A percentile compares a stretch with the other conserved stretches of the same genome.
Evolutionary conservation across 805 yeast species (phyloP).

Genomic region (Wickerhamomyces hampshirensis): DNA sequence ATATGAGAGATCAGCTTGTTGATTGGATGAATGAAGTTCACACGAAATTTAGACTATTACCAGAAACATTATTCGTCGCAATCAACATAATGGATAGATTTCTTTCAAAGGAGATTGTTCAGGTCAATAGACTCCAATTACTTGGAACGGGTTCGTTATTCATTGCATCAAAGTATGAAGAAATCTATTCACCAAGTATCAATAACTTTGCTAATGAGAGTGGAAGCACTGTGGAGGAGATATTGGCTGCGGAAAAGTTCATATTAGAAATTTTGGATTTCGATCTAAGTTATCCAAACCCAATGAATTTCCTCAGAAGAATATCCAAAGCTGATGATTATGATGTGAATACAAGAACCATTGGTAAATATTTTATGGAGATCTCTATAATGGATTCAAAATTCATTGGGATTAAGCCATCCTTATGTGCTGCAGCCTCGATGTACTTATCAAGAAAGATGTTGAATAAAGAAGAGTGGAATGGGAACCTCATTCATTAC

Average conservation of each 20-base stretch:
- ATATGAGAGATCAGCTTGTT: slow-evolving; percentile 79
- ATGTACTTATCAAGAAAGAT: slow-evolving; percentile 82
- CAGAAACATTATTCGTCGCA: slow-evolving; percentile 82
- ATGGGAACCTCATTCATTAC: slow-evolving; percentile 81
- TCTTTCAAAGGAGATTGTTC: slow-evolving; percentile 71
- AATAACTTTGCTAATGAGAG: slow-evolving; percentile 82
- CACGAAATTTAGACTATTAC: slow-evolving; percentile 73
- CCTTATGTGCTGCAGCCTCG: slow-evolving; percentile 83
- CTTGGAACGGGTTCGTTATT: slow-evolving; percentile 83
- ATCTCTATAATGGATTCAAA: slow-evolving; percentile 74
- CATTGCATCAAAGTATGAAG: slow-evolving; percentile 91
- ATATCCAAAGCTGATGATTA: slow-evolving; percentile 93
- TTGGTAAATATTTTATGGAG: slow-evolving; percentile 83
- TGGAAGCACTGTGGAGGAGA: slow-evolving; percentile 76
- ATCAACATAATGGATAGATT: slow-evolving; percentile 86
- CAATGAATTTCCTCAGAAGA: slow-evolving; percentile 87
- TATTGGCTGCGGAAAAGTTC: slow-evolving; percentile 79
- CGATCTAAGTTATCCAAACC: slow-evolving; percentile 83
- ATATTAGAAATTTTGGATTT: slow-evolving; percentile 70
- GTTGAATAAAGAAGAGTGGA: slow-evolving; percentile 72
- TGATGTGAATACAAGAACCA: slow-evolving; percentile 83
- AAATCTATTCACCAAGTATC: slow-evolving; percentile 84
- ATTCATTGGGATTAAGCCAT: slow-evolving; percentile 74
- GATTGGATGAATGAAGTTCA: slow-evolving; percentile 94
- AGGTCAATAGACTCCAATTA: slow-evolving; percentile 75